phyloP scores from a whole-genome alignment of 345 rosid species.

The Kandelia obovata region DNA sequence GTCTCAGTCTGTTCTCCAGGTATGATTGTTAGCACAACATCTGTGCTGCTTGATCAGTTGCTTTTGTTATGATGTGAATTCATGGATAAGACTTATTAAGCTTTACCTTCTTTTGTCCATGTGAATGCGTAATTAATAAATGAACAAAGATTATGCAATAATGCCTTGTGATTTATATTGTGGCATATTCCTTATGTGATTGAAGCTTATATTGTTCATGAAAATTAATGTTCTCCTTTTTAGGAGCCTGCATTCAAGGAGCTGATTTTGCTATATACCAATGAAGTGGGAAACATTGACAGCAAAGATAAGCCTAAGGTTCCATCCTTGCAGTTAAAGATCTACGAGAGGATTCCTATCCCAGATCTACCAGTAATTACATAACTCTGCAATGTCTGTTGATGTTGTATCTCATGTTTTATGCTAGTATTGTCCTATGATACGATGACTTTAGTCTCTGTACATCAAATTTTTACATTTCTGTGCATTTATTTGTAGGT shows the following conservation, averaged over 20 bases:
- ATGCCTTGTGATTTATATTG: conserved; percentile 1
- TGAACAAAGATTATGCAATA: not conserved
- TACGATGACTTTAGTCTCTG: conserved; percentile 9
- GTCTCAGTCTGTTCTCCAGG: conserved; percentile 86
- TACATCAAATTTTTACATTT: conserved; percentile 18
- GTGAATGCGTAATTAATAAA: not conserved
- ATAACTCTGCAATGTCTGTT: conserved; percentile 29
- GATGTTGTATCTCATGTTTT: conserved; percentile 20
- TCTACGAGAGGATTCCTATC: conserved; percentile 81
- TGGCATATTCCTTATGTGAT: not conserved
- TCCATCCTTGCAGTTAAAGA: conserved; percentile 71
- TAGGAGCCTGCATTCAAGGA: conserved; percentile 97
- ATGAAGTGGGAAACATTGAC: conserved; percentile 41
- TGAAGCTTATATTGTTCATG: conserved; percentile 15
- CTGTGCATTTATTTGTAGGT: conserved; percentile 50
- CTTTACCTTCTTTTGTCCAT: conserved; percentile 8
- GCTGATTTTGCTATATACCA: conserved; percentile 72
- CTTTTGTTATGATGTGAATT: conserved; percentile 6
- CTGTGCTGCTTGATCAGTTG: conserved; percentile 6
- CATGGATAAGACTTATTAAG: not conserved
- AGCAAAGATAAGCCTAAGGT: conserved; percentile 39
- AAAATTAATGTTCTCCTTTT: conserved; percentile 25
- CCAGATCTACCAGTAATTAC: conserved; percentile 88
- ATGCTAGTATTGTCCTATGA: conserved; percentile 1
- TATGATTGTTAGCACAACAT: conserved; percentile 25